Percentiles rank a stretch among this genome's conserved stretches.
Evolutionary conservation across 2,329 filamentous ascomycete genomes (phyloP).

Genomic region (Colletotrichum eleusines): DNA sequence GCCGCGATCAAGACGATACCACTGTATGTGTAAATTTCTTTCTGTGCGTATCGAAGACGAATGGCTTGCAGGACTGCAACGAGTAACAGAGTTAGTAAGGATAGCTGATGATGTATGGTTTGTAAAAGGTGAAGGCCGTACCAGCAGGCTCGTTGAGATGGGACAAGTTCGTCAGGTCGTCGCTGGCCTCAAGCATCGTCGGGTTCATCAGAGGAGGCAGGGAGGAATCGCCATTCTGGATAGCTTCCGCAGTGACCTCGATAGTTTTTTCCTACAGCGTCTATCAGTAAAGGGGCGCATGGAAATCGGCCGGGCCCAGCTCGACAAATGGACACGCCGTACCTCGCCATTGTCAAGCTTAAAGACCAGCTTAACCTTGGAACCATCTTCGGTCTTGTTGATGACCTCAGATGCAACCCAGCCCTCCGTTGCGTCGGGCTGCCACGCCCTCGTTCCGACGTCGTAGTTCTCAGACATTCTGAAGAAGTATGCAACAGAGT

Average conservation of each 20-base stretch:
- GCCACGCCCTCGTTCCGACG: constrained; percentile 97
- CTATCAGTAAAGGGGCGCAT: constrained; percentile 31
- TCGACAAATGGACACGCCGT: constrained; percentile 39
- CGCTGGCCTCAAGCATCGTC: constrained; percentile 96
- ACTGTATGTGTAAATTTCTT: constrained; percentile 99
- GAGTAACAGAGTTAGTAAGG: constrained; percentile 33
- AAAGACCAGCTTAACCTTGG: constrained; percentile 90
- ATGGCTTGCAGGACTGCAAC: constrained; percentile 91
- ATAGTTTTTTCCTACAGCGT: constrained; percentile 77
- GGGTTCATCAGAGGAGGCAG: constrained; percentile 98
- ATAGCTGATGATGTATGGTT: background rate
- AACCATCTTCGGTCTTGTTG: constrained; percentile 84
- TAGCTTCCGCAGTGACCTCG: constrained; percentile 79
- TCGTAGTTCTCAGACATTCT: constrained; percentile 95
- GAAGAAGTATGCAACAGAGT: constrained; percentile 42
- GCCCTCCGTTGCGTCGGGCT: constrained; percentile 94
- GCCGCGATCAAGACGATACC: constrained; percentile 98
- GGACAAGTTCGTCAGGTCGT: constrained; percentile 96
- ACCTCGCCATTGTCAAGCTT: constrained; percentile 95
- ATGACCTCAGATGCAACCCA: constrained; percentile 97
- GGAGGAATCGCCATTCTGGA: constrained; percentile 81
- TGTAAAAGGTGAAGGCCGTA: constrained; percentile 55
- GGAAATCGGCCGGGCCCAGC: background rate
- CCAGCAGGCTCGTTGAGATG: constrained; percentile 98
- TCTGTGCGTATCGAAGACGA: constrained; percentile 94